Percentiles rank a stretch among this genome's conserved stretches.
Evolutionary conservation across 225 moss, liverwort and hornwort genomes (phyloP).

Genomic region (Anthoceros angustus): DNA sequence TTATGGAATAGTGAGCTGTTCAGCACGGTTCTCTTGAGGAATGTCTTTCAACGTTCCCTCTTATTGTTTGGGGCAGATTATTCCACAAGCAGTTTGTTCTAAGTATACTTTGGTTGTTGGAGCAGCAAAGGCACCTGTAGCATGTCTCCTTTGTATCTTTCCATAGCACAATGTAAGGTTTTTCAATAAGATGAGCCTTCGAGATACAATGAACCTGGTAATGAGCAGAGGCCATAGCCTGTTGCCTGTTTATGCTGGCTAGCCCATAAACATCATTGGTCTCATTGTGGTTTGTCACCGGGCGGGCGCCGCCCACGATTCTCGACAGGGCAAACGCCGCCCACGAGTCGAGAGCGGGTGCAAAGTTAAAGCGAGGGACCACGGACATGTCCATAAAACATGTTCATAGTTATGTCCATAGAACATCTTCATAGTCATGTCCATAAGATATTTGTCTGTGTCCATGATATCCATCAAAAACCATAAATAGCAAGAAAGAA

Average conservation of each 20-base stretch:
- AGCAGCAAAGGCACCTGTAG: constrained; percentile 65
- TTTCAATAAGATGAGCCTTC: not conserved
- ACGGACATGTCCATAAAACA: too few species aligned
- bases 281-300: constrained; percentile 50
- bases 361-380: too few species aligned
- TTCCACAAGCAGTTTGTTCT: constrained; percentile 87
- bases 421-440: too few species aligned
- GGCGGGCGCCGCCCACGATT: too few species aligned
- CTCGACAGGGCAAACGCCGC: too few species aligned
- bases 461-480: too few species aligned
- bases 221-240: constrained; percentile 84
- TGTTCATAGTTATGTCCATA: too few species aligned
- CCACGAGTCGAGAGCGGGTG: too few species aligned
- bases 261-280: constrained; percentile 57
- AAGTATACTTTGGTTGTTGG: constrained; percentile 71
- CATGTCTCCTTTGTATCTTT: constrained; percentile 20
- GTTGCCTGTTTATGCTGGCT: constrained; percentile 71
- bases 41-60: not conserved
- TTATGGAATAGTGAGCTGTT: not conserved
- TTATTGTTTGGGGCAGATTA: constrained; percentile 29
- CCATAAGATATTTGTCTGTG: too few species aligned
- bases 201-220: constrained; percentile 62
- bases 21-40: not conserved
- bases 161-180: not conserved
- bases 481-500: too few species aligned